phyloP scores from a whole-genome alignment of 2,329 filamentous ascomycete species.

The Metarhizium robertsii region DNA sequence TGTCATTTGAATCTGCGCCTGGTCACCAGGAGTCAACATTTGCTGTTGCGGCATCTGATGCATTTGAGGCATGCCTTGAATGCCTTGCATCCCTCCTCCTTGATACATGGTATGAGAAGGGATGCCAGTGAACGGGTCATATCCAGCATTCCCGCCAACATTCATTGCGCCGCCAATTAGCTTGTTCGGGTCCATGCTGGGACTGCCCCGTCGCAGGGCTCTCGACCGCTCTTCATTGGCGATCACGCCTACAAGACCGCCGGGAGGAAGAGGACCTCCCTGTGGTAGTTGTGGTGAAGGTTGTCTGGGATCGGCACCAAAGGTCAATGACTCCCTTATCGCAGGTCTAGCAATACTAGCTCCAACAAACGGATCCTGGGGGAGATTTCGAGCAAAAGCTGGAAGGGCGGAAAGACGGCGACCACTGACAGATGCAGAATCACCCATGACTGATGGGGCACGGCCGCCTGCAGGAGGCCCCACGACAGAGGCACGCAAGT shows the following conservation, averaged over 20 bases:
- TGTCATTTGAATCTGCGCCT: constrained; percentile 70
- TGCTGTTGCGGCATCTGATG: constrained; percentile 35
- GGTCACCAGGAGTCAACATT: constrained; percentile 51
- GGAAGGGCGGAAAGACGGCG: constrained; percentile 47
- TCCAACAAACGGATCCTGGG: constrained; percentile 77
- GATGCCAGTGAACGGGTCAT: constrained; percentile 41
- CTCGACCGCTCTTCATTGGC: constrained; percentile 72
- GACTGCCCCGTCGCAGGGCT: constrained; percentile 70
- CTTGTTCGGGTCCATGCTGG: constrained; percentile 47
- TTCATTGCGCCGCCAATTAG: constrained; percentile 24
- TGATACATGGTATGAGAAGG: constrained; percentile 34
- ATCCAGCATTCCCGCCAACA: constrained; percentile 27
- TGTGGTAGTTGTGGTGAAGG: constrained; percentile 27
- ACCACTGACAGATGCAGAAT: constrained; percentile 24
- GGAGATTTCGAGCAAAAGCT: constrained; percentile 73
- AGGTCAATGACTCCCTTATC: constrained; percentile 64
- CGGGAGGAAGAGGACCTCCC: constrained; percentile 44
- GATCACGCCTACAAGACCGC: constrained; percentile 81
- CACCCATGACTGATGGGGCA: constrained; percentile 43
- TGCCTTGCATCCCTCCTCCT: constrained; percentile 12
- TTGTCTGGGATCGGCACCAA: constrained; percentile 46
- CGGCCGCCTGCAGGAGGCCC: constrained; percentile 36
- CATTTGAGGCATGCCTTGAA: constrained; percentile 18
- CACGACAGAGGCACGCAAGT: constrained; percentile 49
- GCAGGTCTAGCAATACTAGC: constrained; percentile 64